Conservation (phyloP, 306 rosid species). For the Luffa acutangula region DNA sequence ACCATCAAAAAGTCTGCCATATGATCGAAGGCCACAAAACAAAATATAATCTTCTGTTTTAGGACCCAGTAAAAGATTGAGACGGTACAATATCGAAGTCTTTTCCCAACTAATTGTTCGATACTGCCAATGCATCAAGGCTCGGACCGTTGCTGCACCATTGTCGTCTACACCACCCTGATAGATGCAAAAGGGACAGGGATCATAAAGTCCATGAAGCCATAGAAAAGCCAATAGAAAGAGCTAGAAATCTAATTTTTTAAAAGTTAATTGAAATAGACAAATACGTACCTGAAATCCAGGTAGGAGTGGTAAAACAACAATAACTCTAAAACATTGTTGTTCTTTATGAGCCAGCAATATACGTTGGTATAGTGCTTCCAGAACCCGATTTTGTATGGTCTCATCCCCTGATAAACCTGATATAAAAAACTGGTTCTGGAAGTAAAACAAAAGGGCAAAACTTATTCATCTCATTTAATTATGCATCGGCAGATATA, state of each 20-base stretch:
- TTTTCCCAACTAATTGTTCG: slow-evolving; percentile 38
- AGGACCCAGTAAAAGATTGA: slow-evolving; percentile 22
- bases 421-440: slow-evolving; percentile 47
- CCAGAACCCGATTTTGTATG: slow-evolving; percentile 33
- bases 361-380: slow-evolving; percentile 29
- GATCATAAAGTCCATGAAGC: background rate
- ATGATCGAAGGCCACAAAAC: slow-evolving; percentile 35
- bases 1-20: slow-evolving; percentile 35
- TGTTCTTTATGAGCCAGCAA: slow-evolving; percentile 27
- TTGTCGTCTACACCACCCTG: slow-evolving; percentile 41
- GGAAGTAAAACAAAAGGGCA: slow-evolving; percentile 13
- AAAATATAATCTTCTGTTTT: slow-evolving; percentile 37
- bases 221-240: background rate
- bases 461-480: background rate
- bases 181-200: background rate
- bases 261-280: background rate
- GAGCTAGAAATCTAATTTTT: background rate
- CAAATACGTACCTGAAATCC: slow-evolving; percentile 32
- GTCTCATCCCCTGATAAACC: slow-evolving; percentile 34
- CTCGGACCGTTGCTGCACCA: slow-evolving; percentile 47
- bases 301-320: slow-evolving; percentile 40
- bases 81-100: slow-evolving; percentile 30
- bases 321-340: slow-evolving; percentile 28
- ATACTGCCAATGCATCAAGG: slow-evolving; percentile 46
- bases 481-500: background rate